These are phyloP conservation scores for Bruguiera hainesii DNA, from an alignment of 441 rosid genomes.

Conservation along the genomic window DNA sequence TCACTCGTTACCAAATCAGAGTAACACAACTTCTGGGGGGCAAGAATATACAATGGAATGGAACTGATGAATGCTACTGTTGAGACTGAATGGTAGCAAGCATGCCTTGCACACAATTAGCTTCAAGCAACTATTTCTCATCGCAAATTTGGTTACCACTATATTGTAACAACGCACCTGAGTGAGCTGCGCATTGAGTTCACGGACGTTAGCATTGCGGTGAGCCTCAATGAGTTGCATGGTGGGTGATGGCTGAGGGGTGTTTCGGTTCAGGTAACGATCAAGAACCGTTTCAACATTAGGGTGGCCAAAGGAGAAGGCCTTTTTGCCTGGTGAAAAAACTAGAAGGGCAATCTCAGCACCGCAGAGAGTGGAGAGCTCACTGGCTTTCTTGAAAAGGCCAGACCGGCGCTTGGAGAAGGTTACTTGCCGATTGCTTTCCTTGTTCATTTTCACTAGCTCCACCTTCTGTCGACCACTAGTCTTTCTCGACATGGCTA, in stretches of 20 bases:
- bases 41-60: too few species aligned
- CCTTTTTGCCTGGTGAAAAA: conserved; percentile 39
- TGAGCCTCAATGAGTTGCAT: conserved; percentile 30
- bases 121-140: too few species aligned
- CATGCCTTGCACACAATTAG: conserved; percentile 20
- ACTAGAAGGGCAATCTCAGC: conserved; percentile 37
- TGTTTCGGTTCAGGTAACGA: conserved; percentile 25
- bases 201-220: conserved; percentile 30
- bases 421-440: conserved; percentile 42
- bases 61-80: too few species aligned
- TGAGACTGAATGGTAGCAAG: too few species aligned
- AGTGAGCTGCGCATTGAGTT: conserved; percentile 38
- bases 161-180: conserved; percentile 23
- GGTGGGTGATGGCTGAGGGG: conserved; percentile 25
- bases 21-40: too few species aligned
- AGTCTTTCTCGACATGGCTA: conserved; percentile 37
- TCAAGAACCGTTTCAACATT: conserved; percentile 31
- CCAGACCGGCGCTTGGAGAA: conserved; percentile 46
- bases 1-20: too few species aligned
- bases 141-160: background rate
- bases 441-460: conserved; percentile 33
- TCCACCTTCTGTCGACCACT: conserved; percentile 42
- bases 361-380: conserved; percentile 47
- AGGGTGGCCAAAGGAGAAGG: conserved; percentile 55
- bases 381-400: conserved; percentile 50